A percentile compares a stretch with the other conserved stretches of the same genome.
These are phyloP conservation scores for Didymella lethalis DNA, from an alignment of 2,329 filamentous ascomycete genomes.

Conservation along the genomic window DNA sequence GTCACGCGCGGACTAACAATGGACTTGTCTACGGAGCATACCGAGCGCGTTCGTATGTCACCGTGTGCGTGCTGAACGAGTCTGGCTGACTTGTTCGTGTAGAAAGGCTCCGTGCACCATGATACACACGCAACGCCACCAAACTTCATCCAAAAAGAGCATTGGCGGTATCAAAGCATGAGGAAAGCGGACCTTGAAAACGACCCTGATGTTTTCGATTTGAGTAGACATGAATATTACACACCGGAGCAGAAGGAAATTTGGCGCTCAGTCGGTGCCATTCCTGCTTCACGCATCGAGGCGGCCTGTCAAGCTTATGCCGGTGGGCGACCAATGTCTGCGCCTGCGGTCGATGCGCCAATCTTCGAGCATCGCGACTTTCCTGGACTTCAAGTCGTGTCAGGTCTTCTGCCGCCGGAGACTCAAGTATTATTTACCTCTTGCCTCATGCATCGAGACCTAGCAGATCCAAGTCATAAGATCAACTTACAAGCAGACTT, in stretches of 20 bases:
- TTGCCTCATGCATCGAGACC: constrained; percentile 78
- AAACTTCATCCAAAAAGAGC: constrained; percentile 45
- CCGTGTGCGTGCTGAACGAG: constrained; percentile 22
- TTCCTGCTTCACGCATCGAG: constrained; percentile 41
- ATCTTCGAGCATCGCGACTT: constrained; percentile 51
- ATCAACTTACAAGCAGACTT: constrained; percentile 91
- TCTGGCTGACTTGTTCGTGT: constrained; percentile 29
- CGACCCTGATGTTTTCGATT: constrained; percentile 53
- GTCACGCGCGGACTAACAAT: constrained; percentile 23
- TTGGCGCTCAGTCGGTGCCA: constrained; percentile 40
- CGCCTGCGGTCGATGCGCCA: constrained; percentile 34
- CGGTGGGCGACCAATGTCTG: constrained; percentile 35
- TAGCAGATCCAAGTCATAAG: constrained; percentile 75
- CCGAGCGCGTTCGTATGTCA: constrained; percentile 47
- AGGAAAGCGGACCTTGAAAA: constrained; percentile 62
- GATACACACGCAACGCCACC: constrained; percentile 50
- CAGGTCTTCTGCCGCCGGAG: constrained; percentile 73
- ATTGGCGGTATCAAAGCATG: constrained; percentile 66
- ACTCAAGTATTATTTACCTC: constrained; percentile 76
- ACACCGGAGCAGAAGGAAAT: constrained; percentile 45
- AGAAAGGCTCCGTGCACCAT: constrained; percentile 44
- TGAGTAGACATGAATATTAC: constrained; percentile 41
- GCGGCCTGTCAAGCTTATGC: constrained; percentile 44
- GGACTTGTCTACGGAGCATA: constrained; percentile 37
- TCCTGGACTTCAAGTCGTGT: constrained; percentile 74